A percentile compares a stretch with the other conserved stretches of the same genome.
These are phyloP conservation scores for Paramecium tetraurelia DNA, from an alignment of 73 alveolate genomes.

Conservation along the genomic window DNA sequence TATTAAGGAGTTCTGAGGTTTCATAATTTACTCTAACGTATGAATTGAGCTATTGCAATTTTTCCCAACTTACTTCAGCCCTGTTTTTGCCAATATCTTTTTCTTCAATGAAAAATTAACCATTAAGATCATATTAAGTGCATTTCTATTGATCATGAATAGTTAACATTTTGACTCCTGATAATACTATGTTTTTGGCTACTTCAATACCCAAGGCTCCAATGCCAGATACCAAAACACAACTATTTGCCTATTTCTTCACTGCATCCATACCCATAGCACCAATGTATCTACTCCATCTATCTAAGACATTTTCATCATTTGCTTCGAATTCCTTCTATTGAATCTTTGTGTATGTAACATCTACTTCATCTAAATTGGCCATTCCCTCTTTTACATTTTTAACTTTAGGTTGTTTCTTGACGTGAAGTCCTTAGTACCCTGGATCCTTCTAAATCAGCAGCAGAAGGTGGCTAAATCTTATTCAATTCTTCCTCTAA, in stretches of 20 bases:
- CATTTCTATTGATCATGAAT: conserved; percentile 76
- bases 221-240: conserved; percentile 79
- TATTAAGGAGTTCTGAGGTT: conserved; percentile 63
- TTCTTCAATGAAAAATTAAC: conserved; percentile 85
- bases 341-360: background rate
- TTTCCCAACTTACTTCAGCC: conserved; percentile 73
- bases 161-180: conserved; percentile 91
- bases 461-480: conserved; percentile 65
- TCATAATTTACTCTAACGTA: conserved; percentile 81
- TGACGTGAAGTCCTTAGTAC: background rate
- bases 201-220: conserved; percentile 95
- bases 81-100: conserved; percentile 80
- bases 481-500: conserved; percentile 74
- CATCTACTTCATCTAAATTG: conserved; percentile 34
- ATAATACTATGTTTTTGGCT: conserved; percentile 90
- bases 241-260: conserved; percentile 82
- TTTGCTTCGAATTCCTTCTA: conserved; percentile 68
- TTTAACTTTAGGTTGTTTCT: background rate
- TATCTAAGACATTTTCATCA: conserved; percentile 85
- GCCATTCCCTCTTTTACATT: conserved; percentile 36
- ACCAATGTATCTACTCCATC: conserved; percentile 96
- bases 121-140: conserved; percentile 67
- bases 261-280: conserved; percentile 98
- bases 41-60: conserved; percentile 83
- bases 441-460: conserved; percentile 10